Conservation (phyloP, 176 grass and related monocot genomes). For the Poa annua region DNA sequence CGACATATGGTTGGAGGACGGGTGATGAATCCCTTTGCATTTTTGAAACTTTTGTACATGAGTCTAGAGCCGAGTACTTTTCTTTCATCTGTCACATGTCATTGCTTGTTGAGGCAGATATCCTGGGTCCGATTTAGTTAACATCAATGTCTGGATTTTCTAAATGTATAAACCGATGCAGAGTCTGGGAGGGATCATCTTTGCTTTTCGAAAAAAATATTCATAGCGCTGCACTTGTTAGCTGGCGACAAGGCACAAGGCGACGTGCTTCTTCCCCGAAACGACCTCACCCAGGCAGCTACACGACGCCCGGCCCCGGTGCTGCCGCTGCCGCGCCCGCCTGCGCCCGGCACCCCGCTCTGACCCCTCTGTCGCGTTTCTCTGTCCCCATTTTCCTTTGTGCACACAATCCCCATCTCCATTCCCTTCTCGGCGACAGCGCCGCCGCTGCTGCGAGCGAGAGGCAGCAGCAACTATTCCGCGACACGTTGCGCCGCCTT, state of each 20-base stretch:
- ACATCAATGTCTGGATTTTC: too few relatives aligned
- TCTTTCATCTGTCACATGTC: too few relatives aligned
- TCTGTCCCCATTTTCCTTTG: background rate
- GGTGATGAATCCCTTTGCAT: too few relatives aligned
- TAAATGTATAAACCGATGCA: too few relatives aligned
- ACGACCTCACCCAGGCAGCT: conserved; percentile 31
- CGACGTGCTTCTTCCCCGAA: conserved; percentile 46
- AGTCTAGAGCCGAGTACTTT: too few relatives aligned
- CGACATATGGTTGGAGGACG: too few relatives aligned
- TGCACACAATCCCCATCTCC: background rate
- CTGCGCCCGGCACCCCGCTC: background rate
- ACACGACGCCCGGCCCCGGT: conserved; percentile 27
- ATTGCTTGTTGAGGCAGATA: too few relatives aligned
- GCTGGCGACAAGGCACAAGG: conserved; percentile 48
- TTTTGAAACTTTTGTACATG: too few relatives aligned
- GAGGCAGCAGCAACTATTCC: conserved; percentile 1
- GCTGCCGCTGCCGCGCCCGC: conserved; percentile 36
- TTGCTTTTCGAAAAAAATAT: too few relatives aligned
- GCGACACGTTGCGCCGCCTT: background rate
- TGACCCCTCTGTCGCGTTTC: background rate
- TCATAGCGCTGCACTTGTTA: background rate
- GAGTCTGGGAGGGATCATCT: too few relatives aligned
- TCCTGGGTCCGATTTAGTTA: too few relatives aligned
- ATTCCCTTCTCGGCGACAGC: background rate
- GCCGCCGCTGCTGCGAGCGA: conserved; percentile 7